Evolutionary conservation across 441 rosid genomes (phyloP).

Genomic region (Adansonia grandidieri): DNA sequence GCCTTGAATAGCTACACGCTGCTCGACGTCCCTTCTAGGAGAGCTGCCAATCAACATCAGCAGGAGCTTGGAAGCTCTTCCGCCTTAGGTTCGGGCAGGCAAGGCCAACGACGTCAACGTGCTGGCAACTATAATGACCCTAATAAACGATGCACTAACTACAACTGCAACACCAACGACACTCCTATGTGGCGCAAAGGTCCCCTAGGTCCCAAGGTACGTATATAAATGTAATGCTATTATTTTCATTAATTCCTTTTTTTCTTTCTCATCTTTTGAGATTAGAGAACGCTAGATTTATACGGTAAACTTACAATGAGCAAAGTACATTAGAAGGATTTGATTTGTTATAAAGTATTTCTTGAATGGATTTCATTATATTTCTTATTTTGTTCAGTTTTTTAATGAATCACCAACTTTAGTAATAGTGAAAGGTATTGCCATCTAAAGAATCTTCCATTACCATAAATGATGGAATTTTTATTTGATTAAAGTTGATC

Average conservation of each 20-base stretch:
- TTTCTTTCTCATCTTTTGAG: not conserved
- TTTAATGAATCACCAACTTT: not conserved
- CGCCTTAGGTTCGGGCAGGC: not conserved
- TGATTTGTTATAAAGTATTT: not conserved
- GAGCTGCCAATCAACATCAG: not conserved
- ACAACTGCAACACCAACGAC: conserved; percentile 37
- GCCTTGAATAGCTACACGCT: conserved; percentile 11
- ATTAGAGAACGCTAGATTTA: not conserved
- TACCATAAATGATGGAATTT: not conserved
- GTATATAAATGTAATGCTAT: not conserved
- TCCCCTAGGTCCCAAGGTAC: conserved; percentile 54
- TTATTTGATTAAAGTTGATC: not conserved
- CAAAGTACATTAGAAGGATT: not conserved
- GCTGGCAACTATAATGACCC: conserved; percentile 18
- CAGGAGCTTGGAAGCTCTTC: conserved; percentile 18
- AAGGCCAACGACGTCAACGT: not conserved
- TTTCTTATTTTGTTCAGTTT: not conserved
- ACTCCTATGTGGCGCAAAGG: conserved; percentile 61
- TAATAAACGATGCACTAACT: conserved; percentile 37
- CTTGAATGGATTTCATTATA: not conserved
- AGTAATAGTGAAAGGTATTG: not conserved
- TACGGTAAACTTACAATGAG: not conserved
- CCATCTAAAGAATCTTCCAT: not conserved
- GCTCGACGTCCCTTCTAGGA: conserved; percentile 18
- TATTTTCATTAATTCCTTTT: not conserved